Percentiles rank a stretch among this genome's conserved stretches.
phyloP scores from a whole-genome alignment of 306 rosid species.

The Sesbania bispinosa region DNA sequence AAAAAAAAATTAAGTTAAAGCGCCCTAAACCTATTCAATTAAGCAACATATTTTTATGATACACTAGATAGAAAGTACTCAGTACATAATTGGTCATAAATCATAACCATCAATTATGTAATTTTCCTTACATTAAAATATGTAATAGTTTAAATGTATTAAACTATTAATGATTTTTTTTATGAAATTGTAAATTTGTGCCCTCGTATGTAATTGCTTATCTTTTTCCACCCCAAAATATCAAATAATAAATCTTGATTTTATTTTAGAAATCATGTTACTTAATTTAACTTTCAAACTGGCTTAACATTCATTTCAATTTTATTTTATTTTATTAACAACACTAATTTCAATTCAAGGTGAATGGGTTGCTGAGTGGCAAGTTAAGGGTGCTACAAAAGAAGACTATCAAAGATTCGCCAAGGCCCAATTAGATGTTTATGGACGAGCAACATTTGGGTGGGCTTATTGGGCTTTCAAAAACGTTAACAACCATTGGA shows the following conservation, averaged over 20 bases:
- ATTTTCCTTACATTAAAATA: not conserved
- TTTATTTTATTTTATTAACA: not conserved
- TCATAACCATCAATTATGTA: not conserved
- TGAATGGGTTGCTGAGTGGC: slow-evolving; percentile 70
- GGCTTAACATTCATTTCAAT: not conserved
- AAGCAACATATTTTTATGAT: too few relatives aligned
- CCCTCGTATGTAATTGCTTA: not conserved
- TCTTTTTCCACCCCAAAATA: not conserved
- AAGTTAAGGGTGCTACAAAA: slow-evolving; percentile 39
- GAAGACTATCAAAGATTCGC: slow-evolving; percentile 50
- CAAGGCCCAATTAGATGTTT: slow-evolving; percentile 51
- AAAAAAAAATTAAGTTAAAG: too few relatives aligned
- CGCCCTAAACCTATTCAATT: too few relatives aligned
- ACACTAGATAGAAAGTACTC: not conserved
- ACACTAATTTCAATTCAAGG: slow-evolving; percentile 25
- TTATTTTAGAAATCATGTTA: not conserved
- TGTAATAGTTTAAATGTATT: not conserved
- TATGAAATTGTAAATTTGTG: not conserved
- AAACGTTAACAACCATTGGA: slow-evolving; percentile 52
- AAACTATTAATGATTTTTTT: not conserved
- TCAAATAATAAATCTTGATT: not conserved
- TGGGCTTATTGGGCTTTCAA: slow-evolving; percentile 73
- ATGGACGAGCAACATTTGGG: slow-evolving; percentile 54
- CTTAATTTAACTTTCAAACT: not conserved
- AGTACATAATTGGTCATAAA: not conserved